Percentiles rank a stretch among this genome's conserved stretches.
phyloP scores from a whole-genome alignment of 2,329 filamentous ascomycete genomes.

The Mycosphaerella sp. region DNA sequence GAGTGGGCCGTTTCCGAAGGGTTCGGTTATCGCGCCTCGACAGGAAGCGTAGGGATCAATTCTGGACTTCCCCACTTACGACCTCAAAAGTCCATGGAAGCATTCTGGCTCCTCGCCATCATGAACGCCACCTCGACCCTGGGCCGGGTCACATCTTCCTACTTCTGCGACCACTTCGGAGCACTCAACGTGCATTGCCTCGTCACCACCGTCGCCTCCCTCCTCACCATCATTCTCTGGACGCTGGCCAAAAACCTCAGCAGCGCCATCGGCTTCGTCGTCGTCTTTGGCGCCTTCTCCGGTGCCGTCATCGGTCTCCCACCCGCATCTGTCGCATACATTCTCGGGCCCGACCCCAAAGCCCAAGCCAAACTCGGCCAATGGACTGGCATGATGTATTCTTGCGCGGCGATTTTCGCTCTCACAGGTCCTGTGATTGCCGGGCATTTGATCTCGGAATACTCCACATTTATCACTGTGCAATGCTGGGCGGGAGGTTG shows the following conservation, averaged over 20 bases:
- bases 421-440: conserved; percentile 45
- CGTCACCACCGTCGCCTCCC: conserved; percentile 37
- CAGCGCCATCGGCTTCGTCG: conserved; percentile 42
- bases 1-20: conserved; percentile 45
- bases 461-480: conserved; percentile 40
- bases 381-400: conserved; percentile 51
- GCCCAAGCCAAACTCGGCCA: conserved; percentile 42
- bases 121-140: conserved; percentile 46
- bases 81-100: conserved; percentile 35
- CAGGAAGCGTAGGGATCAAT: conserved; percentile 15
- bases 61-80: conserved; percentile 17
- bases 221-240: conserved; percentile 43
- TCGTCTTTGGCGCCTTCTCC: conserved; percentile 44
- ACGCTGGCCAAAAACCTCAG: conserved; percentile 34
- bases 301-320: conserved; percentile 47
- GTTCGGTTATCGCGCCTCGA: conserved; percentile 34
- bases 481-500: conserved; percentile 44
- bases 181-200: conserved; percentile 43
- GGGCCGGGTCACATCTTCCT: conserved; percentile 42
- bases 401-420: conserved; percentile 39
- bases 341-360: conserved; percentile 34
- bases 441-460: conserved; percentile 41
- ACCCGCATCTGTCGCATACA: conserved; percentile 44
- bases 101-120: conserved; percentile 45
- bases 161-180: conserved; percentile 41